phyloP scores from a whole-genome alignment of 2,329 filamentous ascomycete species.

The Nigrospora oryzae region DNA sequence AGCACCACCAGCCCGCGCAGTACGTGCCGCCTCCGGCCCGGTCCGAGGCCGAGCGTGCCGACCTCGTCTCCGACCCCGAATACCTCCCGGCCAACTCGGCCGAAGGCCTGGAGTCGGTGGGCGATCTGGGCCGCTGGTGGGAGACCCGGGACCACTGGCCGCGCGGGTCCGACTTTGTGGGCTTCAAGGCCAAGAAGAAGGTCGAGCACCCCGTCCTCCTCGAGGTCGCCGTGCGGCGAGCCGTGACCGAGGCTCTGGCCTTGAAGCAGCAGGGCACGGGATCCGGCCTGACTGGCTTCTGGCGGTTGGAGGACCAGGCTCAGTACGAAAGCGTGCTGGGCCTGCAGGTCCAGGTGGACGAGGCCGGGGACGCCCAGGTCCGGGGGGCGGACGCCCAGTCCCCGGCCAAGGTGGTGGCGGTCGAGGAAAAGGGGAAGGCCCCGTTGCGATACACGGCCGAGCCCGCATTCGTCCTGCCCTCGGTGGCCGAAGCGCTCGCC shows the following conservation, averaged over 20 bases:
- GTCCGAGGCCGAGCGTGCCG: slow-evolving; percentile 16
- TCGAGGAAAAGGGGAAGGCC: neutral
- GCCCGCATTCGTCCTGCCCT: slow-evolving; percentile 6
- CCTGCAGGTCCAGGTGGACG: slow-evolving; percentile 26
- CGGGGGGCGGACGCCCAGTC: slow-evolving; percentile 23
- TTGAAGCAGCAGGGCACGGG: slow-evolving; percentile 25
- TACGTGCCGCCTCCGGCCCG: slow-evolving; percentile 12
- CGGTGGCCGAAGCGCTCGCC: slow-evolving; percentile 30
- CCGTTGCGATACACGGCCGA: neutral
- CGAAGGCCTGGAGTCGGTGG: slow-evolving; percentile 37
- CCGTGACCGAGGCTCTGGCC: slow-evolving; percentile 42
- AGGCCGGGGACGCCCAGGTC: slow-evolving; percentile 30
- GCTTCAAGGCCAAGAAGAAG: slow-evolving; percentile 31
- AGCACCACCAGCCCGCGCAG: neutral
- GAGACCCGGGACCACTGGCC: slow-evolving; percentile 43
- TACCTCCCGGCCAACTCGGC: slow-evolving; percentile 40
- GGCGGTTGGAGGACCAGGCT: slow-evolving; percentile 17
- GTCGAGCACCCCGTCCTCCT: slow-evolving; percentile 34
- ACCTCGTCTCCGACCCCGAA: slow-evolving; percentile 20
- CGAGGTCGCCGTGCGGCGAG: slow-evolving; percentile 39
- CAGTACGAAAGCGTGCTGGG: slow-evolving; percentile 26
- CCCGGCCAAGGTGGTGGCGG: slow-evolving; percentile 22
- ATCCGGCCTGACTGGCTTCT: slow-evolving; percentile 10
- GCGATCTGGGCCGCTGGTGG: slow-evolving; percentile 44
- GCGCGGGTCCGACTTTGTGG: slow-evolving; percentile 30